A percentile compares a stretch with the other conserved stretches of the same genome.
phyloP scores from a whole-genome alignment of 2,329 filamentous ascomycete genomes.

The Pseudogymnoascus sp. region DNA sequence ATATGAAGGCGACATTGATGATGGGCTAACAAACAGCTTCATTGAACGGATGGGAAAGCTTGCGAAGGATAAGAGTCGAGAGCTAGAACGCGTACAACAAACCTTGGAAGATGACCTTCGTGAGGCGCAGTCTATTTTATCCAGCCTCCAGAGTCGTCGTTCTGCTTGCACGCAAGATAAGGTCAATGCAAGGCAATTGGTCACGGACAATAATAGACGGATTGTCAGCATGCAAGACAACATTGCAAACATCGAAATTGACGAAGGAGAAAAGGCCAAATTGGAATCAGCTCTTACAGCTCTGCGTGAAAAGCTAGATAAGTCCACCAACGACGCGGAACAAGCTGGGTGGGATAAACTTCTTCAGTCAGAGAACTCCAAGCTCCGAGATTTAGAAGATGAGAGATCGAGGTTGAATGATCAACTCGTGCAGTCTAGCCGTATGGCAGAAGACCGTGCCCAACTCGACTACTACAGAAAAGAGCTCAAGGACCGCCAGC shows the following conservation, averaged over 20 bases:
- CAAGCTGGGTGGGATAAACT: slow-evolving; percentile 62
- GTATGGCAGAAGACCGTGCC: slow-evolving; percentile 73
- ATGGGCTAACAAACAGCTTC: slow-evolving; percentile 67
- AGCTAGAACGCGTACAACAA: slow-evolving; percentile 66
- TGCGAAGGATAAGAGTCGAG: slow-evolving; percentile 68
- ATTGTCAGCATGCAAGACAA: slow-evolving; percentile 59
- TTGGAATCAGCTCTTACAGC: slow-evolving; percentile 69
- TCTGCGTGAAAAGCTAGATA: slow-evolving; percentile 54
- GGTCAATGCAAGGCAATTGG: slow-evolving; percentile 63
- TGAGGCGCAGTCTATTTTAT: slow-evolving; percentile 63
- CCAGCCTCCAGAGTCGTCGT: slow-evolving; percentile 66
- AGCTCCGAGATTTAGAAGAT: slow-evolving; percentile 62
- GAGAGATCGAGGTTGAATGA: slow-evolving; percentile 63
- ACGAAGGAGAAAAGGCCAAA: slow-evolving; percentile 76
- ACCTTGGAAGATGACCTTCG: slow-evolving; percentile 69
- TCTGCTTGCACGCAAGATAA: slow-evolving; percentile 68
- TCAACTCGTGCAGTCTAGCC: slow-evolving; percentile 79
- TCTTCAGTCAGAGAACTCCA: slow-evolving; percentile 57
- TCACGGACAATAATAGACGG: slow-evolving; percentile 65
- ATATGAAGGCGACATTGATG: slow-evolving; percentile 71
- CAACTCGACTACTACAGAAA: slow-evolving; percentile 78
- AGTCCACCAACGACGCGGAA: slow-evolving; percentile 56
- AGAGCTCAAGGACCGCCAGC: slow-evolving; percentile 65
- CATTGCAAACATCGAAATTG: slow-evolving; percentile 66
- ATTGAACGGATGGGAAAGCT: slow-evolving; percentile 69